Conservation (phyloP, 2,329 filamentous ascomycete species). For the Hymenoscyphus salicellus region DNA sequence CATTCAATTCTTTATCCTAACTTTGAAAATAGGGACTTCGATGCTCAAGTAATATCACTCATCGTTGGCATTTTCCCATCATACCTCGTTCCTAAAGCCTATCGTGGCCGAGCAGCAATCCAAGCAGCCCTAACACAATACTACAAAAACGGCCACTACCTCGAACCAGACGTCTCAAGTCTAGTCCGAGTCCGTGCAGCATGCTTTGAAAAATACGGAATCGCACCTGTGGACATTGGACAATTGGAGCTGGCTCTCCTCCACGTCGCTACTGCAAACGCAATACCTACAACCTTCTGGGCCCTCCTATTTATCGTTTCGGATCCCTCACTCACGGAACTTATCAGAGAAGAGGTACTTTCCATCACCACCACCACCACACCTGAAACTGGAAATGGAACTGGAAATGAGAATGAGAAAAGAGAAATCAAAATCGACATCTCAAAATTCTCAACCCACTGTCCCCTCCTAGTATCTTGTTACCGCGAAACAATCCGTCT, state of each 20-base stretch:
- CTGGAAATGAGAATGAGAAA: constrained; percentile 10
- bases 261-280: constrained; percentile 36
- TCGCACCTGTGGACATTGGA: constrained; percentile 32
- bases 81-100: constrained; percentile 34
- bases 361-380: constrained; percentile 22
- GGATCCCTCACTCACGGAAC: constrained; percentile 28
- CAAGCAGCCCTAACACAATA: constrained; percentile 37
- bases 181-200: constrained; percentile 28
- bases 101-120: constrained; percentile 38
- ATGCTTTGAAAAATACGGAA: constrained; percentile 28
- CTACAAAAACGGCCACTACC: constrained; percentile 34
- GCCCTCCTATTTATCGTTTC: constrained; percentile 35
- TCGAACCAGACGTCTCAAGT: constrained; percentile 30
- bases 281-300: constrained; percentile 42
- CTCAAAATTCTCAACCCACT: constrained; percentile 37
- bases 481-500: constrained; percentile 47
- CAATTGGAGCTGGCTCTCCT: constrained; percentile 36
- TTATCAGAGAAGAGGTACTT: constrained; percentile 35
- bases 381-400: no score
- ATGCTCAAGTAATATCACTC: constrained; percentile 30
- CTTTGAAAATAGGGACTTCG: constrained; percentile 31
- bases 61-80: constrained; percentile 34
- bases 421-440: constrained; percentile 37
- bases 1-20: no score
- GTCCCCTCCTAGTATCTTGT: constrained; percentile 43